Percentiles rank a stretch among this genome's conserved stretches.
phyloP scores from a whole-genome alignment of 1,139 yeast genomes.

The Kodamaea derodonti region DNA sequence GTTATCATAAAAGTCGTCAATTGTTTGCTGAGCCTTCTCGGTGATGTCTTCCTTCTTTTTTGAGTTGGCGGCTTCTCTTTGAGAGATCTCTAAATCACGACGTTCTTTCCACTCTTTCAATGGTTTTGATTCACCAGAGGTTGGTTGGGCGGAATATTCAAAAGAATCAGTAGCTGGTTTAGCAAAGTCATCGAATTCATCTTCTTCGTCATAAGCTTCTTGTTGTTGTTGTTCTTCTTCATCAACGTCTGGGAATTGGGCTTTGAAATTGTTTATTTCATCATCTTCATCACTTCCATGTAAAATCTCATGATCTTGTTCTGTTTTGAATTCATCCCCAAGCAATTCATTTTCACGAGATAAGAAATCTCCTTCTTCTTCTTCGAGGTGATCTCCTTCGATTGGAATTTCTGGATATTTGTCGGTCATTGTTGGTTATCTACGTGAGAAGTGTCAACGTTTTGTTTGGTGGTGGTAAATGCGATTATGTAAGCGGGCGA shows the following conservation, averaged over 20 bases:
- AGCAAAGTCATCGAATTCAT: constrained; percentile 20
- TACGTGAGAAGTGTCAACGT: neutral
- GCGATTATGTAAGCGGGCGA: no score
- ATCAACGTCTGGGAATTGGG: constrained; percentile 63
- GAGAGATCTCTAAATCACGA: constrained; percentile 73
- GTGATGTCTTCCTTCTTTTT: constrained; percentile 66
- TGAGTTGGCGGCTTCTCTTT: constrained; percentile 73
- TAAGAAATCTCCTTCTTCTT: constrained; percentile 58
- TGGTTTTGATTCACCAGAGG: constrained; percentile 50
- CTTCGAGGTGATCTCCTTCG: constrained; percentile 21
- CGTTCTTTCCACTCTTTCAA: constrained; percentile 81
- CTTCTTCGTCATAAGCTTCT: constrained; percentile 30
- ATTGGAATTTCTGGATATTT: constrained; percentile 78
- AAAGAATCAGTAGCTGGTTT: constrained; percentile 5
- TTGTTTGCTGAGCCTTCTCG: constrained; percentile 76
- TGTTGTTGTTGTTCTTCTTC: constrained; percentile 16
- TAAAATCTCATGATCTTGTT: constrained; percentile 54
- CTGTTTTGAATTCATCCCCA: constrained; percentile 79
- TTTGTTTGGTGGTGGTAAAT: no score
- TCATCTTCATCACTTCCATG: constrained; percentile 57
- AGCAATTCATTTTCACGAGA: constrained; percentile 80
- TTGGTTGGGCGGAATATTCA: neutral
- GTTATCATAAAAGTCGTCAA: constrained; percentile 91
- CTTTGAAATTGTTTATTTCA: constrained; percentile 62
- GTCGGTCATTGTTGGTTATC: constrained; percentile 57